These are phyloP conservation scores for Polysphondylium violaceum DNA, from an alignment of 78 protist genomes.

Conservation along the genomic window DNA sequence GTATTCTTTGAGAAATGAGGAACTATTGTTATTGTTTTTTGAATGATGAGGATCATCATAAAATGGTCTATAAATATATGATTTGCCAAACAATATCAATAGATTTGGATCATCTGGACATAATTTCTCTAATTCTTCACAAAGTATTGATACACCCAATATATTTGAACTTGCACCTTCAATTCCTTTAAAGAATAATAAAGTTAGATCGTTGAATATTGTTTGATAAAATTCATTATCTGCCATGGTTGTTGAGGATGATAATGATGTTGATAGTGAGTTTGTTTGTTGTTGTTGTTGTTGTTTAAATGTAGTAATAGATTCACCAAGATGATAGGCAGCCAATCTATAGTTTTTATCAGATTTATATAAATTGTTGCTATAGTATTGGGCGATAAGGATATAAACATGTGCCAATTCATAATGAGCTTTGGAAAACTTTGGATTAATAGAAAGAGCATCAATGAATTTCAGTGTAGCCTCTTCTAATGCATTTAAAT, in stretches of 20 bases:
- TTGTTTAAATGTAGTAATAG: constrained; percentile 22
- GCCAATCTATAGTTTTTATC: constrained; percentile 25
- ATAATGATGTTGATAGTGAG: no score
- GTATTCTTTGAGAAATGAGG: neutral
- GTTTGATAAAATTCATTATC: neutral
- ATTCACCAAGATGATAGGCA: neutral
- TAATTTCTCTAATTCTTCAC: constrained; percentile 7
- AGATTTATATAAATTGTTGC: neutral
- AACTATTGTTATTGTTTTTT: neutral
- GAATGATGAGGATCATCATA: constrained; percentile 13
- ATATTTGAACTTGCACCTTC: constrained; percentile 39
- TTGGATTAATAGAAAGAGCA: constrained; percentile 33
- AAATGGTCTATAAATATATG: constrained; percentile 57
- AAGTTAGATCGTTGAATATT: constrained; percentile 3
- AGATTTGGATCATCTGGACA: constrained; percentile 14
- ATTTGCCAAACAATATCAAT: constrained; percentile 13
- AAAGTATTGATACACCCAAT: constrained; percentile 34
- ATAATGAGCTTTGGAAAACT: constrained; percentile 29
- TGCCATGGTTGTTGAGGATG: neutral
- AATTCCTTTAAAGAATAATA: constrained; percentile 23
- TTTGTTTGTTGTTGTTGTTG: no score
- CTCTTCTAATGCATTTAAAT: constrained; percentile 52
- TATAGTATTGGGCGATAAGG: constrained; percentile 38
- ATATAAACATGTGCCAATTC: constrained; percentile 47
- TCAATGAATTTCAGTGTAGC: constrained; percentile 34